Conservation (phyloP, 202 grass and related monocot genomes). For the Zizania palustris region DNA sequence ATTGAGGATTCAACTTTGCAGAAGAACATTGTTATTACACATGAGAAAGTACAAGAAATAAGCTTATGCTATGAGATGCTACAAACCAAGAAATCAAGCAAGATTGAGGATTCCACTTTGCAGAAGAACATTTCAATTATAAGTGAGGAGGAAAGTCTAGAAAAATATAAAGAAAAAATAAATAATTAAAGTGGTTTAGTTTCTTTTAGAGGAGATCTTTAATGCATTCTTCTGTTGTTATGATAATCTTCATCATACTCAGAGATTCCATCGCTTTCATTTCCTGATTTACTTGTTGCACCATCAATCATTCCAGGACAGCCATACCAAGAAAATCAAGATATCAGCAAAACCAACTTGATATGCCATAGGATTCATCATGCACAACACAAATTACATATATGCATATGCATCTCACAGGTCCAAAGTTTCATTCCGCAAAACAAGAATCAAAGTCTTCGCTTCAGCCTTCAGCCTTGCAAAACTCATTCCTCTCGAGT, state of each 20-base stretch:
- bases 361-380: too few relatives aligned
- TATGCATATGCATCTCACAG: too few relatives aligned
- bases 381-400: too few relatives aligned
- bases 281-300: conserved; percentile 46
- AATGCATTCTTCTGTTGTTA: conserved; percentile 47
- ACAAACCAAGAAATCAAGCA: neutral
- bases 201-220: conserved; percentile 45
- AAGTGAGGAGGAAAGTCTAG: neutral
- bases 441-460: too few relatives aligned
- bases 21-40: too few relatives aligned
- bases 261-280: conserved; percentile 36
- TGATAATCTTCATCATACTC: conserved; percentile 44
- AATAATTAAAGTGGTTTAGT: neutral
- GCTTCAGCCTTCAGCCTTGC: conserved; percentile 53
- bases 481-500: conserved; percentile 69
- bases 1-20: too few relatives aligned
- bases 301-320: conserved; percentile 30
- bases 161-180: conserved; percentile 21
- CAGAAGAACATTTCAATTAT: neutral
- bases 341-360: too few relatives aligned
- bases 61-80: neutral
- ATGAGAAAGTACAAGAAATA: neutral
- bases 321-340: too few relatives aligned
- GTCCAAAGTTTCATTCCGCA: too few relatives aligned
- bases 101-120: neutral